These are phyloP conservation scores for Achaetomium macrosporum DNA, from an alignment of 2,329 filamentous ascomycete genomes.

Conservation along the genomic window DNA sequence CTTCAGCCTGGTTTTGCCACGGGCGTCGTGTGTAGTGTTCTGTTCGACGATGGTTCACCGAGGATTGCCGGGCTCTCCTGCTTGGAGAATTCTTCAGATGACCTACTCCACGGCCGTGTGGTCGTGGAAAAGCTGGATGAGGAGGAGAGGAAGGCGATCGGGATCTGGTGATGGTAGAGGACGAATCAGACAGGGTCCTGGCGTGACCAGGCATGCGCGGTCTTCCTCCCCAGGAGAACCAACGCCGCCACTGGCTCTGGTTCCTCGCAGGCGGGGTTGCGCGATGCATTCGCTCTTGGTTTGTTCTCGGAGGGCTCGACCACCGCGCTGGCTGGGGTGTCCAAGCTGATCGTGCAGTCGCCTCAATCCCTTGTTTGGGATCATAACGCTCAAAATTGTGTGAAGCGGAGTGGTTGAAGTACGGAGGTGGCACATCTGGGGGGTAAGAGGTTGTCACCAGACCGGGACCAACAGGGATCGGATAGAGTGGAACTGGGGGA, in stretches of 20 bases:
- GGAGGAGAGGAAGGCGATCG: conserved; percentile 1
- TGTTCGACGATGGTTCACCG: not conserved
- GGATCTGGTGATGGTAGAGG: not conserved
- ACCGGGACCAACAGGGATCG: not conserved
- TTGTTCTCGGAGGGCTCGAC: not conserved
- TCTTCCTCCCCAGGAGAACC: conserved; percentile 1
- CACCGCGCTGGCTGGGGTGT: not conserved
- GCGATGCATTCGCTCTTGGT: too few relatives aligned
- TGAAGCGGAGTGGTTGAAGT: not conserved
- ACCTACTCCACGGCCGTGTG: not conserved
- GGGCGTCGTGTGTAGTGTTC: not conserved
- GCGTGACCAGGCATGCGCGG: conserved; percentile 5
- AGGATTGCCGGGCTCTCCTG: not conserved
- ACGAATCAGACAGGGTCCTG: conserved; percentile 7
- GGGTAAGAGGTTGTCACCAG: not conserved
- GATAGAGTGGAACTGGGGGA: not conserved
- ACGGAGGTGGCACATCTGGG: conserved; percentile 3
- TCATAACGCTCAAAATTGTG: not conserved
- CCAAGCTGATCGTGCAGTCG: not conserved
- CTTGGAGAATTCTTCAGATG: not conserved
- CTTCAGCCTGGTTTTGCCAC: too few relatives aligned
- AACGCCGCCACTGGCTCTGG: not conserved
- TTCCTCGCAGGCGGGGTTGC: not conserved
- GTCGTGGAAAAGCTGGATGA: not conserved
- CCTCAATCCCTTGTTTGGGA: not conserved